Evolutionary conservation across 176 grass and related monocot genomes (phyloP).

Genomic region (Oryza rufipogon): DNA sequence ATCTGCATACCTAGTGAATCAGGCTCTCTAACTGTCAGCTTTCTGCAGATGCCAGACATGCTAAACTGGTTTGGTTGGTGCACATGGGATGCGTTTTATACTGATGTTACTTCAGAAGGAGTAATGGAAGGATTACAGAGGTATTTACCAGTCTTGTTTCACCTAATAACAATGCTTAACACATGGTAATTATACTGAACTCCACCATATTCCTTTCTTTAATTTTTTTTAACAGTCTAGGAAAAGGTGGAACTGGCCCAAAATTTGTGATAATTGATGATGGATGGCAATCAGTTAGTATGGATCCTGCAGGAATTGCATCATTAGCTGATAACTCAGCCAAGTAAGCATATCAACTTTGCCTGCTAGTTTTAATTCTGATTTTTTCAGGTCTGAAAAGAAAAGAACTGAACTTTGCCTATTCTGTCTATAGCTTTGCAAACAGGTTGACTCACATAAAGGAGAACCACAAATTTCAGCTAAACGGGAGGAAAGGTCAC

Average conservation of each 20-base stretch:
- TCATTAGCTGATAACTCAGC: constrained; percentile 63
- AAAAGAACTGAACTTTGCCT: constrained; percentile 2
- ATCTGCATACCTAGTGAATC: constrained; percentile 24
- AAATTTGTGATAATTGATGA: constrained; percentile 90
- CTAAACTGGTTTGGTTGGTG: constrained; percentile 97
- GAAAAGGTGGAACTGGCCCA: constrained; percentile 65
- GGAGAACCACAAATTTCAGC: constrained; percentile 93
- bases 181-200: not conserved
- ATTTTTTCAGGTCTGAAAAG: not conserved
- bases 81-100: constrained; percentile 97
- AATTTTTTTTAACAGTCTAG: constrained; percentile 42
- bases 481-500: constrained; percentile 61
- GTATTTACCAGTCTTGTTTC: constrained; percentile 26
- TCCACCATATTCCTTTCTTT: not conserved
- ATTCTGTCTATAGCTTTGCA: constrained; percentile 66
- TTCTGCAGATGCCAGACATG: constrained; percentile 72
- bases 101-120: constrained; percentile 67
- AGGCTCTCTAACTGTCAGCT: constrained; percentile 23
- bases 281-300: constrained; percentile 74
- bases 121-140: constrained; percentile 71
- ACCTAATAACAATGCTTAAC: constrained; percentile 6
- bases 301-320: constrained; percentile 62
- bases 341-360: constrained; percentile 58
- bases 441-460: constrained; percentile 89
- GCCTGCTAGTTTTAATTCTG: not conserved